A percentile compares a stretch with the other conserved stretches of the same genome.
Conservation (phyloP, 768 basidiomycete species). For the Boletus coccyginus region DNA sequence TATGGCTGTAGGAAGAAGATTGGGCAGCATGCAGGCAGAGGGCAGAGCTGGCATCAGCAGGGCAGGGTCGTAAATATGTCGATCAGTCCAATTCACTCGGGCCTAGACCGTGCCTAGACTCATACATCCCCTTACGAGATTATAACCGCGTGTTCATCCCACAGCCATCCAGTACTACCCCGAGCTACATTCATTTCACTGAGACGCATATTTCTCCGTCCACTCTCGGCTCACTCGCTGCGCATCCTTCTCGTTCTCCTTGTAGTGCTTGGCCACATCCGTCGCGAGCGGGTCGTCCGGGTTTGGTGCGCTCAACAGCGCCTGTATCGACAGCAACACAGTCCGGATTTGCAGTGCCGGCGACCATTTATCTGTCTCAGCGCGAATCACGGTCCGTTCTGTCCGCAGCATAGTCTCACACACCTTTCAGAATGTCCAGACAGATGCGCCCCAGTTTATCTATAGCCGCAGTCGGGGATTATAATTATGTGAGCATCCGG, state of each 20-base stretch:
- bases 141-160: conserved; percentile 1
- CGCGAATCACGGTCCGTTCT: background rate
- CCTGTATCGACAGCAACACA: conserved; percentile 94
- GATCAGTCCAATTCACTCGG: conserved; percentile 17
- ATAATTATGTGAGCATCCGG: conserved; percentile 22
- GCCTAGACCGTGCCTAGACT: conserved; percentile 27
- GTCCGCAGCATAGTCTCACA: conserved; percentile 17
- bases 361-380: conserved; percentile 89
- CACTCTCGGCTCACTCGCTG: conserved; percentile 92
- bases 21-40: conserved; percentile 7
- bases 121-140: conserved; percentile 7
- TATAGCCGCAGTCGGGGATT: conserved; percentile 33
- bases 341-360: conserved; percentile 98
- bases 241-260: conserved; percentile 93
- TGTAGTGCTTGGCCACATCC: conserved; percentile 97
- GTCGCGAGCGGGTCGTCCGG: conserved; percentile 95
- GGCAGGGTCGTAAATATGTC: conserved; percentile 17
- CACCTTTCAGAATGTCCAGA: conserved; percentile 95
- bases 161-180: background rate
- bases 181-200: conserved; percentile 14
- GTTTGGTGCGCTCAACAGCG: conserved; percentile 93
- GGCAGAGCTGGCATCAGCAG: conserved; percentile 7
- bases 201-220: conserved; percentile 83
- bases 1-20: background rate
- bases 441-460: conserved; percentile 99